phyloP scores from a whole-genome alignment of 441 rosid genomes.

The Gossypium aridum region DNA sequence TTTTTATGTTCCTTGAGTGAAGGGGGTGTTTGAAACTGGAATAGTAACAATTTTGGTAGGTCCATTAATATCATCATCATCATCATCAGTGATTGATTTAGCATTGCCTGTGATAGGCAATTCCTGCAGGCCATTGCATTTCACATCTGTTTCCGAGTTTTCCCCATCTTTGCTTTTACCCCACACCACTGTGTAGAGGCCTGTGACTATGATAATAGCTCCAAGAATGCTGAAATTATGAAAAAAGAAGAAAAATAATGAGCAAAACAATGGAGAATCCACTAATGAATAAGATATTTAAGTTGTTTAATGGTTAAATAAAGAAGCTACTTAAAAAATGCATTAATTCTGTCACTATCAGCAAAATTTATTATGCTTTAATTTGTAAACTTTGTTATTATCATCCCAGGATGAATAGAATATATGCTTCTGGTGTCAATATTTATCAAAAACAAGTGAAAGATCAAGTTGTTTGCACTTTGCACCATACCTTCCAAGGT shows the following conservation, averaged over 20 bases:
- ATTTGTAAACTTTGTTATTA: not conserved
- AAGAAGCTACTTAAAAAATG: not conserved
- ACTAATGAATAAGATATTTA: not conserved
- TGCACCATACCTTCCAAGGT: slow-evolving; percentile 68
- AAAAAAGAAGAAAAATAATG: not conserved
- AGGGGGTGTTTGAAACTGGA: not conserved
- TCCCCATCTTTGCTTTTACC: slow-evolving; percentile 70
- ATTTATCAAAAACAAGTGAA: not conserved
- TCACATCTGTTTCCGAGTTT: slow-evolving; percentile 18
- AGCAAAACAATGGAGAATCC: slow-evolving; percentile 1
- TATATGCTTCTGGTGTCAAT: not conserved
- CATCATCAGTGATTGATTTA: slow-evolving; percentile 8
- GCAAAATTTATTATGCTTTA: not conserved
- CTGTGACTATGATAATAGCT: slow-evolving; percentile 64
- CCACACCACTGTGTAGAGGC: slow-evolving; percentile 87
- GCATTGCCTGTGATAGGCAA: slow-evolving; percentile 28
- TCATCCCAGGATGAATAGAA: not conserved
- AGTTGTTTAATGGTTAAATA: not conserved
- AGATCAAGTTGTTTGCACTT: not conserved
- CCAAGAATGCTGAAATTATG: slow-evolving; percentile 58
- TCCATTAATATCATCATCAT: slow-evolving; percentile 9
- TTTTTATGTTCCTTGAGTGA: slow-evolving; percentile 7
- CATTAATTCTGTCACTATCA: not conserved
- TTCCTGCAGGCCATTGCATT: slow-evolving; percentile 20
- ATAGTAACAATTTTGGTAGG: not conserved